These are phyloP conservation scores for Phoenix roebelenii DNA, from an alignment of 176 grass and related monocot genomes.

Conservation along the genomic window DNA sequence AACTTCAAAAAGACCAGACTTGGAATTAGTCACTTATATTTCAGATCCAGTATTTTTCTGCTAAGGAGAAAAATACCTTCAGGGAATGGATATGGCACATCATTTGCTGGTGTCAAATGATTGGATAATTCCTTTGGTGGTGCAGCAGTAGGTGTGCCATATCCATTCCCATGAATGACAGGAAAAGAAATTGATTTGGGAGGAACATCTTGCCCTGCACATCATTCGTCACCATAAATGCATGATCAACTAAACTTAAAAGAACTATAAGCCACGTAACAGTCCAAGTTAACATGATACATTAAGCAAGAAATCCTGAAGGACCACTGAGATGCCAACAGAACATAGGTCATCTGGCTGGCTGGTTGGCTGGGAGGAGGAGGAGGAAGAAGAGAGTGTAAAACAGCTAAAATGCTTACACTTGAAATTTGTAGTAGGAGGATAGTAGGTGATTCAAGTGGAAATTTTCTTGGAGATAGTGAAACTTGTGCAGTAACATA, in stretches of 20 bases:
- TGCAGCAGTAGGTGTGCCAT: constrained; percentile 22
- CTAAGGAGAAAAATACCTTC: too few species aligned
- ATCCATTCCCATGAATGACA: constrained; percentile 16
- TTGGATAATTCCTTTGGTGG: constrained; percentile 9
- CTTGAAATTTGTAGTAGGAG: constrained; percentile 17
- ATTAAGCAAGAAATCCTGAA: too few species aligned
- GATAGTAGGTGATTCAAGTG: constrained; percentile 14
- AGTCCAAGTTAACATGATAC: too few species aligned
- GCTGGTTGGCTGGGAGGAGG: constrained; percentile 5
- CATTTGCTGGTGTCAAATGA: background rate
- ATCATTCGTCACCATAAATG: background rate
- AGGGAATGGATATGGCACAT: too few species aligned
- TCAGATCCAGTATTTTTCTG: too few species aligned
- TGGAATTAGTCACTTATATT: too few species aligned
- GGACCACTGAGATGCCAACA: constrained; percentile 18
- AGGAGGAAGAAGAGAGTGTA: constrained; percentile 15
- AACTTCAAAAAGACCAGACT: too few species aligned
- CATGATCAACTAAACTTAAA: too few species aligned
- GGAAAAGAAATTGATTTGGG: constrained; percentile 4
- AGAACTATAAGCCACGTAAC: too few species aligned
- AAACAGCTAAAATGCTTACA: constrained; percentile 19
- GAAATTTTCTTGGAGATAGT: constrained; percentile 15
- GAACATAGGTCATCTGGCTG: constrained; percentile 15
- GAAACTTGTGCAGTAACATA: constrained; percentile 16
- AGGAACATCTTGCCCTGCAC: constrained; percentile 3